Base-by-base conservation (phyloP, 805 yeast species). In the Wickerhamiella spandovensis region DNA sequence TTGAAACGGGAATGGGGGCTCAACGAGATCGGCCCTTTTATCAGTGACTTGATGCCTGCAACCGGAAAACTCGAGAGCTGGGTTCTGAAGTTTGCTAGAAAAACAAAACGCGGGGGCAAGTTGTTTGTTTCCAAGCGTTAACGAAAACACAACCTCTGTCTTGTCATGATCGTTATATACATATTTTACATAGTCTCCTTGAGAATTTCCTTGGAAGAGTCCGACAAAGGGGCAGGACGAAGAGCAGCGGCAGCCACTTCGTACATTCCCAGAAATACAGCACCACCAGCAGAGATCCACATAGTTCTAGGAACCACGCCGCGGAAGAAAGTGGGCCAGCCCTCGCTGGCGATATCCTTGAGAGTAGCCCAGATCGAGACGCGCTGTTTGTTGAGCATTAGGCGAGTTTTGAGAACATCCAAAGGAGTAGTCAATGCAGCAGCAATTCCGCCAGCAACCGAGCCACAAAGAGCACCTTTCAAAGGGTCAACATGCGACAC, bases 241-340 rank as follows among this genome's bases (percentile, higher is more conserved):
- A 22, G 32, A 23, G 20, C 32, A 18, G 18, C 20, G 4, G 28
- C 28, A 9, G 53, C 54, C 5, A 55, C 50, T 66, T 94, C 99
- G 62, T 92, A 92, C 50, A 86, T 85, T 4, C 99, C 99, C 51
- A 92, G 71, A 70, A 94, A 92, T 17, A 94, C 88, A 17, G 97
- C 96, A 25, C 99, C 99, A 20, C 99, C 99, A 4, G 95, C 92
- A 68, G 95, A 82, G 51, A 92, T 90, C 98, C 98, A 92, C 78
- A 84, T 73, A 0, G 97, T 89, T 64, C 99, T 75, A 4, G 99
- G 97, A 0, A 95, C 97, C 24, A 90, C 74, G 13, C 99, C 99
- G 46, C 76, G 76, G 62, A 78, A 76, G 56, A 92, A 87, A 0
- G 83, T 87, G 7, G 63, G 57, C 41, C 71, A 67, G 0, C 97